Evolutionary conservation across 305 asterid genomes (phyloP).

Genomic region (Fraxinus ornus): DNA sequence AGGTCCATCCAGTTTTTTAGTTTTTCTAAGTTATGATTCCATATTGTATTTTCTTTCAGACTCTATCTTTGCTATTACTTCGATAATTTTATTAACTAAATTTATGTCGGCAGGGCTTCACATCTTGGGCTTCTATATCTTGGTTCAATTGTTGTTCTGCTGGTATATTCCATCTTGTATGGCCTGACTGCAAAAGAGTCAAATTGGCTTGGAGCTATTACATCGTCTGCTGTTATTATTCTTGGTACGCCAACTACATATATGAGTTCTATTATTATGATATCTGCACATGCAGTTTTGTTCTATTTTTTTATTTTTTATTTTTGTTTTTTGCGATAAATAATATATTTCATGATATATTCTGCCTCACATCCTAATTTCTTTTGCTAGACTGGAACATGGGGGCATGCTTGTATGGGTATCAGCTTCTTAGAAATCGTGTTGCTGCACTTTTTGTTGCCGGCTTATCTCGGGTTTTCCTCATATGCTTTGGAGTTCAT

Average conservation of each 20-base stretch:
- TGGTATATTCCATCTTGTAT: slow-evolving; percentile 88
- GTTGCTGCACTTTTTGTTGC: slow-evolving; percentile 90
- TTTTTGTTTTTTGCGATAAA: not conserved
- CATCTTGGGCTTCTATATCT: slow-evolving; percentile 97
- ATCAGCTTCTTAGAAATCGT: slow-evolving; percentile 88
- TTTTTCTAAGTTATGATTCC: slow-evolving; percentile 1
- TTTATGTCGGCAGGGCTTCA: slow-evolving; percentile 66
- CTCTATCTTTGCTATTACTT: slow-evolving; percentile 4
- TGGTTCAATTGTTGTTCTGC: slow-evolving; percentile 85
- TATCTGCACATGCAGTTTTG: not conserved
- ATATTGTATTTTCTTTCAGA: not conserved
- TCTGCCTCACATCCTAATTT: slow-evolving; percentile 9
- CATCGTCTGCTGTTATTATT: slow-evolving; percentile 91
- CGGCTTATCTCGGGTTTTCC: slow-evolving; percentile 87
- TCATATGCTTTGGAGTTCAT: slow-evolving; percentile 97
- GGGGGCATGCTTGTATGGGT: slow-evolving; percentile 98
- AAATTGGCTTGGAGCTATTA: slow-evolving; percentile 95
- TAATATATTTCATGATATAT: not conserved
- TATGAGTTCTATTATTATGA: slow-evolving; percentile 20
- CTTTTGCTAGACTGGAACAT: slow-evolving; percentile 84
- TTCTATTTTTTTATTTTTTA: not conserved
- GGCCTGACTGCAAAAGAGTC: slow-evolving; percentile 98
- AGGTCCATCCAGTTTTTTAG: slow-evolving; percentile 7
- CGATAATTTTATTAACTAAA: slow-evolving; percentile 11
- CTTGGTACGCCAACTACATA: slow-evolving; percentile 60